Percentiles rank a stretch among this genome's conserved stretches.
Evolutionary conservation across 495 filamentous ascomycete genomes (phyloP).

Genomic region (Polyplosphaeria fusca): DNA sequence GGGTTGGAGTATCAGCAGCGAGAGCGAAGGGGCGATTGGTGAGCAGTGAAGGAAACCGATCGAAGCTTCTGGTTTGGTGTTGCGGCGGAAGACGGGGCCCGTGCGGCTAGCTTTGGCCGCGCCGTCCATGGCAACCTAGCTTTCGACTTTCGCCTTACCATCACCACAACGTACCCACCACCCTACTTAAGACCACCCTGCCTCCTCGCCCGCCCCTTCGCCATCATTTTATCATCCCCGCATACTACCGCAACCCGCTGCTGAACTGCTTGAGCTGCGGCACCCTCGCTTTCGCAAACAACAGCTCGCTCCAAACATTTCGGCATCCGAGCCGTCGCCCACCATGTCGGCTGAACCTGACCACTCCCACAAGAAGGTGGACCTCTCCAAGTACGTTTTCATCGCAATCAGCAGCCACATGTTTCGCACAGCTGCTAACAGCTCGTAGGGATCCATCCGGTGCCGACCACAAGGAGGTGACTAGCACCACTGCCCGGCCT

Average conservation of each 20-base stretch:
- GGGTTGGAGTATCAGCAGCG: too few relatives aligned
- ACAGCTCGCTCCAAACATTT: background rate
- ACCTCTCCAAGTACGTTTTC: constrained; percentile 68
- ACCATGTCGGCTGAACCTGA: constrained; percentile 72
- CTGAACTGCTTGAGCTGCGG: background rate
- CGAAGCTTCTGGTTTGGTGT: constrained; percentile 19
- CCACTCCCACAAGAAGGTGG: constrained; percentile 77
- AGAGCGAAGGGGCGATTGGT: constrained; percentile 20
- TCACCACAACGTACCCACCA: constrained; percentile 15
- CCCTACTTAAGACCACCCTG: constrained; percentile 19
- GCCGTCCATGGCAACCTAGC: constrained; percentile 17
- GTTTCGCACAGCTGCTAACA: constrained; percentile 41
- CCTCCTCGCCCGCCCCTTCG: constrained; percentile 14
- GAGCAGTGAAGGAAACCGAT: constrained; percentile 11
- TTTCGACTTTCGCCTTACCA: constrained; percentile 2
- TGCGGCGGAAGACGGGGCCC: constrained; percentile 19
- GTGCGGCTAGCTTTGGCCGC: constrained; percentile 5
- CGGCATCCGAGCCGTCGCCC: constrained; percentile 6
- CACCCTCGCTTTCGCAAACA: background rate
- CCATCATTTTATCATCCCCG: constrained; percentile 5
- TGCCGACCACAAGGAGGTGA: constrained; percentile 79
- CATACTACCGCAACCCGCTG: background rate
- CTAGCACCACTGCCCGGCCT: constrained; percentile 34
- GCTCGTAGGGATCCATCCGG: constrained; percentile 77
- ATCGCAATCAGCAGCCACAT: constrained; percentile 2